A percentile compares a stretch with the other conserved stretches of the same genome.
phyloP scores from a whole-genome alignment of 768 basidiomycete species.

The Auricularia sp. region DNA sequence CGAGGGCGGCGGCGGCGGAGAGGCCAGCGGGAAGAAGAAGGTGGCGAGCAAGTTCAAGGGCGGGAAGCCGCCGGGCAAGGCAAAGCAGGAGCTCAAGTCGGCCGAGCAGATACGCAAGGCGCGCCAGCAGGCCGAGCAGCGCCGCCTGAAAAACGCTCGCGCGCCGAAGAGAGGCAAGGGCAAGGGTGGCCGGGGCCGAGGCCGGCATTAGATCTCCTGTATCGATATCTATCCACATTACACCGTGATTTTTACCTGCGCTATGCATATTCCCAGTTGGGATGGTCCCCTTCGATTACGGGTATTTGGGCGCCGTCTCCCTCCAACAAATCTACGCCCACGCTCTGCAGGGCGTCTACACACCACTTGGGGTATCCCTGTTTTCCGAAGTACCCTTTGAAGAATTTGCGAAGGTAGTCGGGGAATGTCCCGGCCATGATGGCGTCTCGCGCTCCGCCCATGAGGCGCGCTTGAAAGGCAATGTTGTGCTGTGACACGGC shows the following conservation, averaged over 20 bases:
- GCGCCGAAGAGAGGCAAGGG: conserved; percentile 28
- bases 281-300: conserved; percentile 13
- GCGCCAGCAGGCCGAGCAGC: conserved; percentile 53
- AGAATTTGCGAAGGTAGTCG: conserved; percentile 64
- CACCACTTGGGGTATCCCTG: conserved; percentile 84
- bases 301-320: conserved; percentile 45
- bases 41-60: conserved; percentile 34
- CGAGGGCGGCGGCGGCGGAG: conserved; percentile 20
- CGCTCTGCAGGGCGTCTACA: conserved; percentile 69
- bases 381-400: conserved; percentile 64
- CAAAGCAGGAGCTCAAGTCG: conserved; percentile 78
- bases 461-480: conserved; percentile 75
- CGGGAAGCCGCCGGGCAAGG: conserved; percentile 49
- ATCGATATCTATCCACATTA: background rate
- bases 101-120: conserved; percentile 79
- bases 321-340: conserved; percentile 74
- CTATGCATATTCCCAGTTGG: conserved; percentile 57
- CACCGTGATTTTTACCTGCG: background rate
- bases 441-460: conserved; percentile 76
- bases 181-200: background rate
- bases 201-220: no score
- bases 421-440: conserved; percentile 74
- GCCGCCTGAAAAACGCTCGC: conserved; percentile 67
- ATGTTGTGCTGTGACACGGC: conserved; percentile 78
- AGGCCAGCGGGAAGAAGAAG: conserved; percentile 26